Percentiles rank a stretch among this genome's conserved stretches.
Evolutionary conservation across 2,329 filamentous ascomycete genomes (phyloP).

Genomic region (Helotiales sp.): DNA sequence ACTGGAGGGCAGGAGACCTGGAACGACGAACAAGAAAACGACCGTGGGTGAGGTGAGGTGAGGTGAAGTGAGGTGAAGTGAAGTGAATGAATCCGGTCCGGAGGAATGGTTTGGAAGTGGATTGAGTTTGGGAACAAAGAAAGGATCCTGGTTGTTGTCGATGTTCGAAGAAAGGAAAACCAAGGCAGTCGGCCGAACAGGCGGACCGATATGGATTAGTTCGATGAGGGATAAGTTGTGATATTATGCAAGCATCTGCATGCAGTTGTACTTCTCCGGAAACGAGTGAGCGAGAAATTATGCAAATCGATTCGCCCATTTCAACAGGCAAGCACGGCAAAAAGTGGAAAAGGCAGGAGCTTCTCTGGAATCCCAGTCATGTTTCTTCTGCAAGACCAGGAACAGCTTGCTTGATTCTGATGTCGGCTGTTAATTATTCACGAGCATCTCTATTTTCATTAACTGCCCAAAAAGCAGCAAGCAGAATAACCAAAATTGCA

Average conservation of each 20-base stretch:
- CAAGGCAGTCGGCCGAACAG: neutral
- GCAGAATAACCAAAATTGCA: neutral
- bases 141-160: too few relatives aligned
- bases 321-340: neutral
- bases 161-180: neutral
- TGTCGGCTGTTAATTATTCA: neutral
- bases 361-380: neutral
- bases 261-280: too few relatives aligned
- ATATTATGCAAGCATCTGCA: constrained; percentile 9
- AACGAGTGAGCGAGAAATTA: neutral
- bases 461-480: neutral
- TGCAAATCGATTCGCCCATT: neutral
- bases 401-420: neutral
- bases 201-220: neutral
- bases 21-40: neutral
- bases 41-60: neutral
- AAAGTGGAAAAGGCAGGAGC: neutral
- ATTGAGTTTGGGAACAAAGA: neutral
- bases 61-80: neutral
- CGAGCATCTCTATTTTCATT: neutral
- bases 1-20: neutral
- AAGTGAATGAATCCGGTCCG: too few relatives aligned
- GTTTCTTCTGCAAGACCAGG: neutral
- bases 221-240: neutral
- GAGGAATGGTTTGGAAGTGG: neutral